phyloP scores from a whole-genome alignment of 1,284 basidiomycete species.

The Schizophyllum commune region DNA sequence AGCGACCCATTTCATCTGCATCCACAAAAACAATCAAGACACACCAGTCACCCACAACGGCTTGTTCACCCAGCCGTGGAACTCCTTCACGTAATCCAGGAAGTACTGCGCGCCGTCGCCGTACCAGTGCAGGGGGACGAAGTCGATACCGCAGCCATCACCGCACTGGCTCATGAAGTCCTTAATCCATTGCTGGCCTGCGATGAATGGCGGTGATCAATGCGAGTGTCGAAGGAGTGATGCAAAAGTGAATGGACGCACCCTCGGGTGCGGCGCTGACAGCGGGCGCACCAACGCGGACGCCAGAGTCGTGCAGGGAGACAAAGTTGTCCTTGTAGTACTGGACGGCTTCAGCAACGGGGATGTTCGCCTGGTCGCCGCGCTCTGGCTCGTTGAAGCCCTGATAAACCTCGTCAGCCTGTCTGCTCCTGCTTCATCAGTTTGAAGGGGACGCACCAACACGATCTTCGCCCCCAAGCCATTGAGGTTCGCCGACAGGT shows the following conservation, averaged over 20 bases:
- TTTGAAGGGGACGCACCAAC: constrained; percentile 25
- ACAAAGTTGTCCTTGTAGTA: constrained; percentile 60
- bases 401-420: constrained; percentile 16
- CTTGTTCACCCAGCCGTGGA: not conserved
- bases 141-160: constrained; percentile 41
- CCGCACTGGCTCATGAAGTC: constrained; percentile 46
- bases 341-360: constrained; percentile 40
- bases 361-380: constrained; percentile 52
- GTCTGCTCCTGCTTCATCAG: constrained; percentile 1
- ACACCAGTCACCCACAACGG: not conserved
- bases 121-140: constrained; percentile 32
- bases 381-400: constrained; percentile 56
- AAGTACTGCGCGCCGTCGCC: constrained; percentile 1
- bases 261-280: constrained; percentile 35
- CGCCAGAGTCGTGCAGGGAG: constrained; percentile 45
- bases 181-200: constrained; percentile 48
- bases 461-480: constrained; percentile 32
- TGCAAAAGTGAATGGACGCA: not conserved
- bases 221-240: not conserved
- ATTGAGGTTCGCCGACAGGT: constrained; percentile 28
- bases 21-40: not conserved
- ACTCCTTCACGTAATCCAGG: not conserved
- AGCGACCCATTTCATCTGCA: constrained; percentile 31
- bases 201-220: constrained; percentile 21
- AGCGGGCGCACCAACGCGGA: constrained; percentile 56